phyloP scores from a whole-genome alignment of 352 stramenopile genomes.

The Pythium guiyangense region DNA sequence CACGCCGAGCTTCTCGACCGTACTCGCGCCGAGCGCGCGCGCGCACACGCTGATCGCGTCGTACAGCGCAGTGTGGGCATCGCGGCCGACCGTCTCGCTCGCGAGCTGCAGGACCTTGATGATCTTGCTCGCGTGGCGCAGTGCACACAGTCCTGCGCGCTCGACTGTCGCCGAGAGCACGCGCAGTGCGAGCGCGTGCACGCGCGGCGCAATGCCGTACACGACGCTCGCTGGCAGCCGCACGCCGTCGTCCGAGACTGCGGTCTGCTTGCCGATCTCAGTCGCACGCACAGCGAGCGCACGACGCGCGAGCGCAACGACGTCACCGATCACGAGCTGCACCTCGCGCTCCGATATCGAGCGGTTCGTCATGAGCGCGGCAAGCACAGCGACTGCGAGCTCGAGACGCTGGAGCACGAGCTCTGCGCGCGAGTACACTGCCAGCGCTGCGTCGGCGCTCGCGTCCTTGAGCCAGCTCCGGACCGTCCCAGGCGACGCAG shows the following conservation, averaged over 20 bases:
- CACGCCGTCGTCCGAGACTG: conserved; percentile 74
- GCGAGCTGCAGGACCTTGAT: conserved; percentile 58
- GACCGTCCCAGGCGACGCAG: conserved; percentile 28
- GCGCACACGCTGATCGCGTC: conserved; percentile 45
- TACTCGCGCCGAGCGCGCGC: conserved; percentile 52
- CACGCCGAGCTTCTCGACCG: conserved; percentile 65
- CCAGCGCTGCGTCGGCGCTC: conserved; percentile 23
- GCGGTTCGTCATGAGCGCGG: conserved; percentile 38
- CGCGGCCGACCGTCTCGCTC: conserved; percentile 30
- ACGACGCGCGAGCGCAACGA: conserved; percentile 52
- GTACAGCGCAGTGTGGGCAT: conserved; percentile 40
- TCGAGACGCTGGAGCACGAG: conserved; percentile 34
- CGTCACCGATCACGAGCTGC: conserved; percentile 51
- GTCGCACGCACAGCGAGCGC: conserved; percentile 57
- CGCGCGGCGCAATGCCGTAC: conserved; percentile 55
- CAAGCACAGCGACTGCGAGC: conserved; percentile 31
- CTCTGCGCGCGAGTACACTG: conserved; percentile 58
- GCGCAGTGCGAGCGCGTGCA: conserved; percentile 45
- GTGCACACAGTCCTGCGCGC: conserved; percentile 47
- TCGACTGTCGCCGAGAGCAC: conserved; percentile 36
- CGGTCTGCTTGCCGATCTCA: conserved; percentile 78
- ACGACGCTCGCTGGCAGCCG: conserved; percentile 66
- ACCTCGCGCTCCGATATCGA: conserved; percentile 74
- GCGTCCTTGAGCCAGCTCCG: conserved; percentile 65
- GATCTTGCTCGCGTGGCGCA: conserved; percentile 69